These are phyloP conservation scores for Ganoderma boninense DNA, from an alignment of 1,284 basidiomycete genomes.

Conservation along the genomic window DNA sequence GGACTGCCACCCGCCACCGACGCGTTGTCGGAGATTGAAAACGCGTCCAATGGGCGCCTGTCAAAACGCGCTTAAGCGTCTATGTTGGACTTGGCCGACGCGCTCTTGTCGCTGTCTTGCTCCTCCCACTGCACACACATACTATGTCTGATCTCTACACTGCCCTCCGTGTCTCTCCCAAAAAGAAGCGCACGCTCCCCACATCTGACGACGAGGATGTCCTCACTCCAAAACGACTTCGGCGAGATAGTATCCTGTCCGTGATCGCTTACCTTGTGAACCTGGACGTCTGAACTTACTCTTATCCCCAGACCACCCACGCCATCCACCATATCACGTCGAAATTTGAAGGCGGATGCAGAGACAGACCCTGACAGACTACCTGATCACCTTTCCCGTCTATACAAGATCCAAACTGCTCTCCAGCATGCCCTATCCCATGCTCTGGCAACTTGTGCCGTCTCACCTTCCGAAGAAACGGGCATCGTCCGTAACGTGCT, in stretches of 20 bases:
- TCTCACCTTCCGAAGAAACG: conserved; percentile 78
- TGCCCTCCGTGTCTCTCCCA: conserved; percentile 66
- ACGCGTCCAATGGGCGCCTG: conserved; percentile 25
- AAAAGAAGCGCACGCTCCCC: conserved; percentile 64
- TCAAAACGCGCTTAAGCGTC: conserved; percentile 23
- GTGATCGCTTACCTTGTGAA: neutral
- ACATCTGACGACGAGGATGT: conserved; percentile 60
- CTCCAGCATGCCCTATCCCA: conserved; percentile 83
- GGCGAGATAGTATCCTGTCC: conserved; percentile 53
- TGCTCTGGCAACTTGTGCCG: conserved; percentile 80
- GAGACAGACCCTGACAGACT: conserved; percentile 47
- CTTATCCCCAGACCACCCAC: conserved; percentile 58
- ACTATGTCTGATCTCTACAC: conserved; percentile 71
- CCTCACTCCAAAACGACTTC: conserved; percentile 73
- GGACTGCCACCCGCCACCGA: conserved; percentile 20
- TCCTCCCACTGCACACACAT: conserved; percentile 13
- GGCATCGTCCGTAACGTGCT: conserved; percentile 80
- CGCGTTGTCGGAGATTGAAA: conserved; percentile 27
- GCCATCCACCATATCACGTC: conserved; percentile 53
- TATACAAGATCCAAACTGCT: conserved; percentile 68
- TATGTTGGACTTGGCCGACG: conserved; percentile 2
- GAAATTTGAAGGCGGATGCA: conserved; percentile 32
- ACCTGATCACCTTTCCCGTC: conserved; percentile 66
- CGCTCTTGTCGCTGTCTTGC: conserved; percentile 23
- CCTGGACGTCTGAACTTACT: neutral